Conservation (phyloP, 345 rosid genomes). For the Geranium brycei region DNA sequence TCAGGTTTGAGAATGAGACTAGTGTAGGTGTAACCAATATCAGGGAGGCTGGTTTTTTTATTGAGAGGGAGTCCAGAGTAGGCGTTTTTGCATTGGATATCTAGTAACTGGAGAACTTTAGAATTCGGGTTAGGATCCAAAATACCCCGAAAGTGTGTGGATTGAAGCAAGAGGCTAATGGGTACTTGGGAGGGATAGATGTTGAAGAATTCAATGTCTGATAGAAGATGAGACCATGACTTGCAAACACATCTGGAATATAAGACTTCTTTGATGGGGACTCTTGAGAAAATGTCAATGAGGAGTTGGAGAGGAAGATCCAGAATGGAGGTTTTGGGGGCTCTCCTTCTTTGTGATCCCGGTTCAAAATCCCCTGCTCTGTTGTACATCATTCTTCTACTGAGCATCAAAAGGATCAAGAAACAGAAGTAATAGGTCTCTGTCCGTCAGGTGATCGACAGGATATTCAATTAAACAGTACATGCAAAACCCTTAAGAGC, state of each 20-base stretch:
- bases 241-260: neutral
- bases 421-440: too few species aligned
- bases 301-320: neutral
- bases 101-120: too few species aligned
- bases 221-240: neutral
- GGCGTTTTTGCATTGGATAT: too few species aligned
- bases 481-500: too few species aligned
- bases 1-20: neutral
- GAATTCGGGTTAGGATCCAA: too few species aligned
- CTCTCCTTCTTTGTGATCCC: too few species aligned
- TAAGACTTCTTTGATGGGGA: neutral
- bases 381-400: too few species aligned
- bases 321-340: neutral
- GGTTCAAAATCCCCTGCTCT: too few species aligned
- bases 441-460: too few species aligned
- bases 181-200: neutral
- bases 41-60: neutral
- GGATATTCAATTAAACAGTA: too few species aligned
- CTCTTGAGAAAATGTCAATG: neutral
- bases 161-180: neutral
- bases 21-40: neutral
- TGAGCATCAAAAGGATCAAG: too few species aligned
- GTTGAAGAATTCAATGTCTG: neutral
- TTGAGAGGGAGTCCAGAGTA: neutral
- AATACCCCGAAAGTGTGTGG: neutral